Evolutionary conservation across 768 basidiomycete genomes (phyloP).

Genomic region (Symmetrospora coprosmae): DNA sequence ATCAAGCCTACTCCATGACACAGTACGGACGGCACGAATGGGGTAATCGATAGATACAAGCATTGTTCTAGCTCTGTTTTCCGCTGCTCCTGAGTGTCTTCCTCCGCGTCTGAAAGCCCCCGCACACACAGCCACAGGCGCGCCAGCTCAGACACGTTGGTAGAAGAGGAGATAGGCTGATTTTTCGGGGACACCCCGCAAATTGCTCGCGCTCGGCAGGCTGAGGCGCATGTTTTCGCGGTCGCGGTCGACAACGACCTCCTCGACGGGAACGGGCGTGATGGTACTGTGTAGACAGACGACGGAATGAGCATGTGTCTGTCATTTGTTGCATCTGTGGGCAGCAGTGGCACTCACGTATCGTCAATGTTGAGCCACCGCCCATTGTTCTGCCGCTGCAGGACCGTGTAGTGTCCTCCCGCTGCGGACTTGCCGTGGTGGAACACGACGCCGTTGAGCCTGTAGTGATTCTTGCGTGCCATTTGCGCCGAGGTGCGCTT

Average conservation of each 20-base stretch:
- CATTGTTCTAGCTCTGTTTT: too few species aligned
- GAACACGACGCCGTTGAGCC: slow-evolving; percentile 60
- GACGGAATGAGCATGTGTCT: too few species aligned
- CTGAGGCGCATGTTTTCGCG: slow-evolving; percentile 22
- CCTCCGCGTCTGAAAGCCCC: too few species aligned
- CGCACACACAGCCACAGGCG: too few species aligned
- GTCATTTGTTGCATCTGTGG: too few species aligned
- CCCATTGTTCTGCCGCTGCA: slow-evolving; percentile 41
- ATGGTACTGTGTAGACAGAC: slow-evolving; percentile 14
- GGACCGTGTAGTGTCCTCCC: slow-evolving; percentile 71
- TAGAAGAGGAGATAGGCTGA: slow-evolving; percentile 25
- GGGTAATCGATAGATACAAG: too few species aligned
- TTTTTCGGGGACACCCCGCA: slow-evolving; percentile 21
- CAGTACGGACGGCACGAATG: too few species aligned
- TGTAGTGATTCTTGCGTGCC: slow-evolving; percentile 41
- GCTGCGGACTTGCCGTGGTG: slow-evolving; percentile 83
- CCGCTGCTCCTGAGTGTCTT: too few species aligned
- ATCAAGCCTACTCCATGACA: too few species aligned
- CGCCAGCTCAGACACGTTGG: not conserved
- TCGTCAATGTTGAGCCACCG: slow-evolving; percentile 93
- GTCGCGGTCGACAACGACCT: slow-evolving; percentile 22
- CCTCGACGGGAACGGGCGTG: slow-evolving; percentile 11
- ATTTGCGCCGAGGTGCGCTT: not conserved
- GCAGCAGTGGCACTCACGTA: slow-evolving; percentile 51
- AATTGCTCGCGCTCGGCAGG: slow-evolving; percentile 10